phyloP scores from a whole-genome alignment of 1,139 yeast genomes.

The Suhomyces panamericanus region DNA sequence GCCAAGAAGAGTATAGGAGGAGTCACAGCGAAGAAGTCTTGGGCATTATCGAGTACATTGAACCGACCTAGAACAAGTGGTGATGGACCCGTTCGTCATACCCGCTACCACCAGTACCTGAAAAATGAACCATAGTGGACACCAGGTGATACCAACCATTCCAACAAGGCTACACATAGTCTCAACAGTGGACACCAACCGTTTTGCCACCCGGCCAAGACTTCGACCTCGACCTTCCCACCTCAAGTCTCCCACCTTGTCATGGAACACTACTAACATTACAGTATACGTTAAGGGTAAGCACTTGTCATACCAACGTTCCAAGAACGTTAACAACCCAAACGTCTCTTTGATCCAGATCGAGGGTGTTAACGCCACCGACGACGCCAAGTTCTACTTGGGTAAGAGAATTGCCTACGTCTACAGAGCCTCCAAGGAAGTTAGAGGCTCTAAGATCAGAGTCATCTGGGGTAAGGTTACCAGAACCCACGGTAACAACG shows the following conservation, averaged over 20 bases:
- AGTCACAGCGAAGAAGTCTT: not conserved
- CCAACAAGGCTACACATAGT: no score
- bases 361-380: conserved; percentile 89
- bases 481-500: conserved; percentile 99
- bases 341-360: conserved; percentile 94
- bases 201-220: not conserved
- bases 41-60: not conserved
- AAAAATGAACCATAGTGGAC: not conserved
- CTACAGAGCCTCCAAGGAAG: conserved; percentile 97
- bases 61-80: not conserved
- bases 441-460: conserved; percentile 98
- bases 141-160: no score
- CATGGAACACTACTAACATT: conserved; percentile 42
- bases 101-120: not conserved
- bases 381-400: conserved; percentile 97
- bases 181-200: no score
- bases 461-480: conserved; percentile 99
- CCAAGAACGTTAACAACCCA: conserved; percentile 98
- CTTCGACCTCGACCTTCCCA: not conserved
- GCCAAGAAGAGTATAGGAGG: not conserved
- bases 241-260: not conserved
- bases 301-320: conserved; percentile 99
- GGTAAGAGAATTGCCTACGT: conserved; percentile 99
- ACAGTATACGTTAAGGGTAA: conserved; percentile 99
- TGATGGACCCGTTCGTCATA: not conserved